Conservation (phyloP, 2,329 filamentous ascomycete genomes). For the Neobulgaria alba region DNA sequence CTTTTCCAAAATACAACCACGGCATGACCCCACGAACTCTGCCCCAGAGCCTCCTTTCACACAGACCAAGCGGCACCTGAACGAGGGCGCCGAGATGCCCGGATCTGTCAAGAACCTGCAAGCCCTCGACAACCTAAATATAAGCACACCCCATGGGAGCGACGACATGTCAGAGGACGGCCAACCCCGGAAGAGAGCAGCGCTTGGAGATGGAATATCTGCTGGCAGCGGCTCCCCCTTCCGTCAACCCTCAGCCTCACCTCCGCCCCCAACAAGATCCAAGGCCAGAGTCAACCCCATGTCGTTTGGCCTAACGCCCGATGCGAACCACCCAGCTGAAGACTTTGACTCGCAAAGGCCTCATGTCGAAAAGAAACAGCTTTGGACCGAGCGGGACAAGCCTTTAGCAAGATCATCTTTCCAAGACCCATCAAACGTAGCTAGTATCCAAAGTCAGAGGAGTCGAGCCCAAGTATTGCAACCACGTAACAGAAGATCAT, state of each 20-base stretch:
- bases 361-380: conserved; percentile 12
- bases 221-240: conserved; percentile 20
- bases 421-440: conserved; percentile 23
- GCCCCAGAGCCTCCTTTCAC: conserved; percentile 8
- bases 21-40: not conserved
- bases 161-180: conserved; percentile 17
- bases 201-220: conserved; percentile 24
- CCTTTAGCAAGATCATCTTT: conserved; percentile 15
- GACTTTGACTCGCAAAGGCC: conserved; percentile 12
- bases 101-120: too few species aligned
- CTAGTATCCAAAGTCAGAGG: conserved; percentile 17
- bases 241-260: conserved; percentile 17
- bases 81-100: too few species aligned
- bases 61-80: conserved; percentile 12
- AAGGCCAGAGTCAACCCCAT: conserved; percentile 18
- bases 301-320: conserved; percentile 7
- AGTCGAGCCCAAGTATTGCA: conserved; percentile 15
- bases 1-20: conserved; percentile 15
- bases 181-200: conserved; percentile 21
- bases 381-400: conserved; percentile 22
- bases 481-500: conserved; percentile 11
- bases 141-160: conserved; percentile 11
- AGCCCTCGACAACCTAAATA: conserved; percentile 14
- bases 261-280: conserved; percentile 16
- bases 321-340: conserved; percentile 8